Conservation (phyloP, 2,329 filamentous ascomycete species). For the Cyphellophora attinorum region DNA sequence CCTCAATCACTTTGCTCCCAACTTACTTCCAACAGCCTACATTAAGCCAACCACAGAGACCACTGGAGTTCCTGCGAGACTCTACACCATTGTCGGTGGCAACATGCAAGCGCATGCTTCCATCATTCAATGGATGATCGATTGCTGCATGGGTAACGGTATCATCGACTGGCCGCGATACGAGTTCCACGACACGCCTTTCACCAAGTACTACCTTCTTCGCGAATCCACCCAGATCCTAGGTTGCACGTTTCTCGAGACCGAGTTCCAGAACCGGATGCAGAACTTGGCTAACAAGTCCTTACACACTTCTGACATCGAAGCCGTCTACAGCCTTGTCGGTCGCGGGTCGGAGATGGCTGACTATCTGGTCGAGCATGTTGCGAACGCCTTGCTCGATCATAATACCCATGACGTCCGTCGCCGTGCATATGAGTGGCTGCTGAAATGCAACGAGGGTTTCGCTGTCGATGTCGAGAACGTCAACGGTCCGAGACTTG, state of each 20-base stretch:
- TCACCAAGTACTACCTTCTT: slow-evolving; percentile 7
- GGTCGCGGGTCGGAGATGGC: slow-evolving; percentile 5
- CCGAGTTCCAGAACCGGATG: slow-evolving; percentile 8
- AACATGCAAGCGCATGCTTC: slow-evolving; percentile 7
- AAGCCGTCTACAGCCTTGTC: slow-evolving; percentile 5
- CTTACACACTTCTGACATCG: slow-evolving; percentile 14
- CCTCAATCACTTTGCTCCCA: no score
- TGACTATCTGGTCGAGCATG: slow-evolving; percentile 9
- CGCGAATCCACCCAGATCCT: slow-evolving; percentile 6
- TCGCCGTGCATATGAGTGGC: slow-evolving; percentile 6
- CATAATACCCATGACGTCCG: slow-evolving; percentile 7
- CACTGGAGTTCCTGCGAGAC: no score
- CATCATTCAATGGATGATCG: slow-evolving; percentile 15
- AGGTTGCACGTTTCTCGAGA: slow-evolving; percentile 8
- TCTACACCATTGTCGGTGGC: slow-evolving; percentile 9
- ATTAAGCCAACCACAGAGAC: no score
- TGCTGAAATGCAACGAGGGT: not conserved
- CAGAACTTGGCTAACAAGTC: slow-evolving; percentile 3
- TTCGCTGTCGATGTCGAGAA: not conserved
- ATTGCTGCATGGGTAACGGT: slow-evolving; percentile 10
- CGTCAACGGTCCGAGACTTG: no score
- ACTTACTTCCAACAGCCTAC: no score
- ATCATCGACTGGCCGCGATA: slow-evolving; percentile 4
- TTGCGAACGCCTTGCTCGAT: slow-evolving; percentile 9
- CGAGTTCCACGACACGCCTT: slow-evolving; percentile 1